Conservation (phyloP, 495 filamentous ascomycete genomes). For the Thermothielavioides terrestris region DNA sequence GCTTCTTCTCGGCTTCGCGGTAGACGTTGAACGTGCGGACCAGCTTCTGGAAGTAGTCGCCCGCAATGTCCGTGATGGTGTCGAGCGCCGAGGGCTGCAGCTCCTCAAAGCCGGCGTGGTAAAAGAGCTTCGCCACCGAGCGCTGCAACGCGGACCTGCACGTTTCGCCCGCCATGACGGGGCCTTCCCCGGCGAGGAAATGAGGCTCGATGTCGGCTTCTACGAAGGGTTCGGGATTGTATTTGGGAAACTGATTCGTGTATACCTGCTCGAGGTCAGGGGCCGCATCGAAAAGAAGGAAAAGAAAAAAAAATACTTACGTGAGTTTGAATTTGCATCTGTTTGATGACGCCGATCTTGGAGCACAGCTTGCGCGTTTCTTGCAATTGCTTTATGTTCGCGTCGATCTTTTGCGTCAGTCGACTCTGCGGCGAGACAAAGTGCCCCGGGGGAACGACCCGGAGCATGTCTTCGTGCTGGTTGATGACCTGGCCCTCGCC, state of each 20-base stretch:
- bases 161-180: conserved; percentile 71
- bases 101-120: conserved; percentile 95
- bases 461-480: conserved; percentile 70
- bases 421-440: conserved; percentile 72
- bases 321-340: conserved; percentile 98
- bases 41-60: conserved; percentile 81
- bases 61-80: conserved; percentile 78
- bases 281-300: not conserved
- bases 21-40: conserved; percentile 70
- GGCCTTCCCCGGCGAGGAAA: conserved; percentile 78
- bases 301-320: conserved; percentile 38
- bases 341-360: conserved; percentile 95
- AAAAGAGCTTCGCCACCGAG: conserved; percentile 88
- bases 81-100: conserved; percentile 92
- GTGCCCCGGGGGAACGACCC: conserved; percentile 59
- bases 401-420: conserved; percentile 71
- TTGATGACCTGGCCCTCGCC: conserved; percentile 77
- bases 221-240: conserved; percentile 81
- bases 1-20: conserved; percentile 65
- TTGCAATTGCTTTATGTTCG: conserved; percentile 92
- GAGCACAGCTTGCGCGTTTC: conserved; percentile 92
- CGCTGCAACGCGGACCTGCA: conserved; percentile 79
- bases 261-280: conserved; percentile 61
- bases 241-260: conserved; percentile 96
- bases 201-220: conserved; percentile 78